Conservation (phyloP, 768 basidiomycete genomes). For the Serendipita sp. region DNA sequence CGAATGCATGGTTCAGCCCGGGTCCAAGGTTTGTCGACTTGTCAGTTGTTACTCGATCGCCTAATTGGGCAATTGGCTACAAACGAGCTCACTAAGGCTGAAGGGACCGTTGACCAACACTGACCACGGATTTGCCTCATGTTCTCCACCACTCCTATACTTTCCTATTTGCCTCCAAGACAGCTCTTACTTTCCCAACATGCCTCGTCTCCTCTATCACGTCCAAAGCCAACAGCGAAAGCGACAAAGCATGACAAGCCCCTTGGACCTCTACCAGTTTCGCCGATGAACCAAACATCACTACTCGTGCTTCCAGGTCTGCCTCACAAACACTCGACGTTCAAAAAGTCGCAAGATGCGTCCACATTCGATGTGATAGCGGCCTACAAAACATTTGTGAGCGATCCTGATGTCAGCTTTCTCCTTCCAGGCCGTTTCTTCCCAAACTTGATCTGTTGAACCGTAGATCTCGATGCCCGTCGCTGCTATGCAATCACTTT, state of each 20-base stretch:
- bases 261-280: not conserved
- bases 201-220: not conserved
- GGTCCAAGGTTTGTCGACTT: not conserved
- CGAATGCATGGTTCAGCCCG: not conserved
- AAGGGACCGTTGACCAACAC: too few species aligned
- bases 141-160: not conserved
- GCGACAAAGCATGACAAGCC: not conserved
- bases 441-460: not conserved
- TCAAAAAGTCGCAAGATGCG: not conserved
- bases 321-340: not conserved
- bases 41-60: too few species aligned
- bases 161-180: not conserved
- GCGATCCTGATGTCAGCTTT: constrained; percentile 44
- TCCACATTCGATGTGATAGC: constrained; percentile 28
- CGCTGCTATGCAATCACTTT: constrained; percentile 74
- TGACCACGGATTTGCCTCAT: not conserved
- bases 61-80: too few species aligned
- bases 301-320: not conserved
- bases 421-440: not conserved
- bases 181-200: not conserved
- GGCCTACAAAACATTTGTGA: constrained; percentile 43
- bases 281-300: not conserved
- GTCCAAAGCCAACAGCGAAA: not conserved
- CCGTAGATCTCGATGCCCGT: constrained; percentile 60
- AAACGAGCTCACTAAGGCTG: too few species aligned